Evolutionary conservation across 2,329 filamentous ascomycete genomes (phyloP).

Genomic region (Talaromyces piceae): DNA sequence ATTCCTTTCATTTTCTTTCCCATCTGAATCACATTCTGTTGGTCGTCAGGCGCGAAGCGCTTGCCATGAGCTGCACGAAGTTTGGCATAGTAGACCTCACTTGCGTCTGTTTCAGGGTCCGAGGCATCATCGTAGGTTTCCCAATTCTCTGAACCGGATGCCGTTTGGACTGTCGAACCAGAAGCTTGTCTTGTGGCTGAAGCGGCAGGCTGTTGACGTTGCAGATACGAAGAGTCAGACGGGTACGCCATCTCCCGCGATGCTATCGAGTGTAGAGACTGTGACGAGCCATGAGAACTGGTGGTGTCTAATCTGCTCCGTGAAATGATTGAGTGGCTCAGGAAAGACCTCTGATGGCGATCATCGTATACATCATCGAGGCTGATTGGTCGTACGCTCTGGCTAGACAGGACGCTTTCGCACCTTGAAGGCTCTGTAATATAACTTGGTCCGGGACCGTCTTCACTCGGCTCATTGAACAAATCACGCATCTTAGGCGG

Average conservation of each 20-base stretch:
- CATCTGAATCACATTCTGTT: slow-evolving; percentile 32
- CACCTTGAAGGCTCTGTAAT: slow-evolving; percentile 41
- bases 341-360: slow-evolving; percentile 40
- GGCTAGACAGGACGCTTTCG: slow-evolving; percentile 42
- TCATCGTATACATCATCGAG: slow-evolving; percentile 88
- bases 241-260: slow-evolving; percentile 29
- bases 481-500: slow-evolving; percentile 91
- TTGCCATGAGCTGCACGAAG: slow-evolving; percentile 62
- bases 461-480: slow-evolving; percentile 46
- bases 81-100: slow-evolving; percentile 74
- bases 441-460: slow-evolving; percentile 18
- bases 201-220: slow-evolving; percentile 22
- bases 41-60: slow-evolving; percentile 44
- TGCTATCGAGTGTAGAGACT: slow-evolving; percentile 34
- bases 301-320: slow-evolving; percentile 26
- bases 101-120: slow-evolving; percentile 64
- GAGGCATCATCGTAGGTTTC: slow-evolving; percentile 88
- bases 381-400: slow-evolving; percentile 51
- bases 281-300: slow-evolving; percentile 35
- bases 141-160: slow-evolving; percentile 90
- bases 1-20: slow-evolving; percentile 19
- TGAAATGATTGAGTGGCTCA: slow-evolving; percentile 37
- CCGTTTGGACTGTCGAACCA: slow-evolving; percentile 56
- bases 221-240: slow-evolving; percentile 28
- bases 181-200: slow-evolving; percentile 59